Percentiles rank a stretch among this genome's conserved stretches.
These are phyloP conservation scores for Phylloporus scabripes DNA, from an alignment of 768 basidiomycete species.

Conservation along the genomic window DNA sequence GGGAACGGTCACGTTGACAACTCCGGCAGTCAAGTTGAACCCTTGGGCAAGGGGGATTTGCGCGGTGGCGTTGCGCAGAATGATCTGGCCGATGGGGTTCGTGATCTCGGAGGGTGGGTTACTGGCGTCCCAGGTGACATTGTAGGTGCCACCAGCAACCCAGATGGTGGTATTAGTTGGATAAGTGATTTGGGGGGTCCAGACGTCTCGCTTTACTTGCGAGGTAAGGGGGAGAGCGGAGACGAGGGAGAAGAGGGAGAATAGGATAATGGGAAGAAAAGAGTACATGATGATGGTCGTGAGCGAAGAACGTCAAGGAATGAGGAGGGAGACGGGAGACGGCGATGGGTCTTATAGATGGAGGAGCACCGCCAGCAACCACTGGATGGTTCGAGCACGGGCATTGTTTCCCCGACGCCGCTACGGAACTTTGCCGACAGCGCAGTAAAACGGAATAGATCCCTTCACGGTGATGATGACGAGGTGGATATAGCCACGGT, in stretches of 20 bases:
- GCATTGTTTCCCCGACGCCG: not conserved
- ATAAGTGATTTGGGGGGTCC: slow-evolving; percentile 38
- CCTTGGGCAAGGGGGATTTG: slow-evolving; percentile 32
- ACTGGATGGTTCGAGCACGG: not conserved
- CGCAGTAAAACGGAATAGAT: not conserved
- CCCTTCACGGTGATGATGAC: not conserved
- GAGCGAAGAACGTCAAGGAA: not conserved
- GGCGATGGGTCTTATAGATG: slow-evolving; percentile 11
- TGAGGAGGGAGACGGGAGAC: not conserved
- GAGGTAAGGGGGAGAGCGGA: slow-evolving; percentile 24
- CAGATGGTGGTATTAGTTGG: slow-evolving; percentile 37
- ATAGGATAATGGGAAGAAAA: slow-evolving; percentile 4
- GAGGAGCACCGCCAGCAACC: not conserved
- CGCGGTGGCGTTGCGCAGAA: slow-evolving; percentile 35
- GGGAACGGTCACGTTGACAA: slow-evolving; percentile 37
- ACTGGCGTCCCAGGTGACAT: slow-evolving; percentile 45
- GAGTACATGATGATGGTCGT: slow-evolving; percentile 18
- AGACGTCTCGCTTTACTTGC: slow-evolving; percentile 40
- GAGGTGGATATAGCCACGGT: not conserved
- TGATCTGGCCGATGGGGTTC: slow-evolving; percentile 38
- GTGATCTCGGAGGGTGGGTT: slow-evolving; percentile 42
- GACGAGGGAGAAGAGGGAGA: slow-evolving; percentile 25
- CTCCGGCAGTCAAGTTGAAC: slow-evolving; percentile 35
- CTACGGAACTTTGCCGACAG: not conserved
- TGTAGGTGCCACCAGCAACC: slow-evolving; percentile 35